Evolutionary conservation across 345 rosid genomes (phyloP).

Genomic region (Stellera chamaejasme): DNA sequence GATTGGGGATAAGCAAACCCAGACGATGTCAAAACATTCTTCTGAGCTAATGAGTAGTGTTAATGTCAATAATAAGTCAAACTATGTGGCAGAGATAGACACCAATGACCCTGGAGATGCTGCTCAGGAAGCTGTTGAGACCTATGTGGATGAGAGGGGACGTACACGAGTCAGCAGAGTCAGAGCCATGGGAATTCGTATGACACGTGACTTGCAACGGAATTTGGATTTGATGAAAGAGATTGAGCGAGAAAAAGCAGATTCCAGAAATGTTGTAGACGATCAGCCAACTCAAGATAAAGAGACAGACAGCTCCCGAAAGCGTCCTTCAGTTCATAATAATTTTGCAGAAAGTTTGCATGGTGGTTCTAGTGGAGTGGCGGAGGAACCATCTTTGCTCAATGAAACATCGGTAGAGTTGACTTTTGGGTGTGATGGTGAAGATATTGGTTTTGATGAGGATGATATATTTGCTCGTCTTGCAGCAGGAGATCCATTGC

Average conservation of each 20-base stretch:
- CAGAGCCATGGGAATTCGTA: constrained; percentile 88
- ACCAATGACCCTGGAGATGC: constrained; percentile 25
- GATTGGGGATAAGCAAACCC: constrained; percentile 32
- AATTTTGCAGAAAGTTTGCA: constrained; percentile 25
- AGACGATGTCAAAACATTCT: constrained; percentile 16
- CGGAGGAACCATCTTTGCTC: constrained; percentile 19
- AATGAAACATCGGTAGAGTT: constrained; percentile 44
- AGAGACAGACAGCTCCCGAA: constrained; percentile 20
- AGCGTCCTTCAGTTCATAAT: constrained; percentile 24
- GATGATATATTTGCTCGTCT: constrained; percentile 69
- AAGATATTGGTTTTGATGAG: constrained; percentile 34
- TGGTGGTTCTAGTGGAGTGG: constrained; percentile 19
- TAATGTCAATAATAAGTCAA: constrained; percentile 30
- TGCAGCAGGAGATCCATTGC: constrained; percentile 50
- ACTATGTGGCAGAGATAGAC: constrained; percentile 24
- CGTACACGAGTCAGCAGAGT: constrained; percentile 57
- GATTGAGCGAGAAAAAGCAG: constrained; percentile 42
- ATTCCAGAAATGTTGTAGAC: constrained; percentile 12
- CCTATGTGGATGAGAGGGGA: constrained; percentile 82
- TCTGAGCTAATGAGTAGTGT: constrained; percentile 22
- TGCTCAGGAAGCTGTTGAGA: constrained; percentile 60
- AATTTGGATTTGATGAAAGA: constrained; percentile 90
- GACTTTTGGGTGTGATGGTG: constrained; percentile 64
- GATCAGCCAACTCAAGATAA: constrained; percentile 19
- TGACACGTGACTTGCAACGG: constrained; percentile 96